Percentiles rank a stretch among this genome's conserved stretches.
Evolutionary conservation across 805 yeast species (phyloP).

Genomic region (Saturnispora gosingensis): DNA sequence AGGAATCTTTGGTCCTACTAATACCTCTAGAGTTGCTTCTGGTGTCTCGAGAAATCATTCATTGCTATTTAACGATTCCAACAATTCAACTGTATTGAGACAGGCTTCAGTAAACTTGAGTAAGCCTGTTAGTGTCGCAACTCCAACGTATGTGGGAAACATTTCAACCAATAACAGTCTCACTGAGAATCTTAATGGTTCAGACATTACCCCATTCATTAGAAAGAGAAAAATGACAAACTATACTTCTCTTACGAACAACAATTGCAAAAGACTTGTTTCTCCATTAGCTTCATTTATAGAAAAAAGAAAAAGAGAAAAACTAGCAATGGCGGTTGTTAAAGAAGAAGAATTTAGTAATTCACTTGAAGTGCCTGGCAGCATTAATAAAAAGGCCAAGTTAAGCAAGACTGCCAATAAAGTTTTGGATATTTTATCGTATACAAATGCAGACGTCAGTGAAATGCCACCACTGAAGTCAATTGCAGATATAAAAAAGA

Average conservation of each 20-base stretch:
- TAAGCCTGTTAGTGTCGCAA: slow-evolving; percentile 18
- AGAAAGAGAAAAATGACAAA: slow-evolving; percentile 22
- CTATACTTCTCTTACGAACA: slow-evolving; percentile 23
- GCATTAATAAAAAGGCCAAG: slow-evolving; percentile 7
- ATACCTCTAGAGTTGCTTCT: background rate
- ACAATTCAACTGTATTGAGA: slow-evolving; percentile 18
- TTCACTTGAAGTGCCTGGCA: slow-evolving; percentile 5
- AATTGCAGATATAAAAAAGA: background rate
- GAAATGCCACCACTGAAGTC: background rate
- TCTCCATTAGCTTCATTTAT: slow-evolving; percentile 23
- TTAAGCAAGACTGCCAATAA: slow-evolving; percentile 16
- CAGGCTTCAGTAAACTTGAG: slow-evolving; percentile 16
- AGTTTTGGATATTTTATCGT: slow-evolving; percentile 10
- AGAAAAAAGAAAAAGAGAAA: slow-evolving; percentile 14
- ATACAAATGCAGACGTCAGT: background rate
- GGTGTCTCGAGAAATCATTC: slow-evolving; percentile 5
- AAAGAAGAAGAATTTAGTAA: slow-evolving; percentile 4
- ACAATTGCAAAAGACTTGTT: slow-evolving; percentile 19
- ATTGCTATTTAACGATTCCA: slow-evolving; percentile 10
- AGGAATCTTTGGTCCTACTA: slow-evolving; percentile 1
- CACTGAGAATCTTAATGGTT: background rate
- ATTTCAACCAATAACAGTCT: slow-evolving; percentile 9
- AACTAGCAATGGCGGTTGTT: background rate
- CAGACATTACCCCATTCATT: slow-evolving; percentile 6
- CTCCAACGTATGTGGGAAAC: slow-evolving; percentile 19